Evolutionary conservation across 192 early-diverging fungal genomes (phyloP).

Genomic region (Umbelopsis sp.): DNA sequence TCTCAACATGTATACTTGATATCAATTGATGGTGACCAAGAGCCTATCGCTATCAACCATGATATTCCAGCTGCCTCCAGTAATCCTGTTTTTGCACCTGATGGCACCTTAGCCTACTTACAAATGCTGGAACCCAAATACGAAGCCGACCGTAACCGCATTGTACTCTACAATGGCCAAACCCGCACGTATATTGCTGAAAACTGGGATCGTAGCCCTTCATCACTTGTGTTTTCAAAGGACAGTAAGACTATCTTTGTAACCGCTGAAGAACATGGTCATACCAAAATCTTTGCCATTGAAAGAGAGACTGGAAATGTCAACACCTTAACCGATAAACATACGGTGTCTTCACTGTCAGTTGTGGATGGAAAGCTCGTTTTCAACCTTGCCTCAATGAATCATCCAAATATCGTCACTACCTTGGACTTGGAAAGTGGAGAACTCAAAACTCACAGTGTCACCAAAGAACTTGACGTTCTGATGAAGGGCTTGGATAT

Average conservation of each 20-base stretch:
- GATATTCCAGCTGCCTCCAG: slow-evolving; percentile 59
- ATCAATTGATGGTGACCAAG: slow-evolving; percentile 44
- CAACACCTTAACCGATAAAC: slow-evolving; percentile 47
- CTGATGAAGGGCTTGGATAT: slow-evolving; percentile 45
- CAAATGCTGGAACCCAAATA: slow-evolving; percentile 74
- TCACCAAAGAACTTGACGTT: slow-evolving; percentile 47
- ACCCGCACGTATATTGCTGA: slow-evolving; percentile 47
- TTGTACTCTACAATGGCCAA: slow-evolving; percentile 55
- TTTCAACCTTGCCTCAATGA: slow-evolving; percentile 48
- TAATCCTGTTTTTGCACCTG: slow-evolving; percentile 64
- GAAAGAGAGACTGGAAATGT: slow-evolving; percentile 52
- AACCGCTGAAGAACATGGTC: slow-evolving; percentile 68
- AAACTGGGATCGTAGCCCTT: slow-evolving; percentile 66
- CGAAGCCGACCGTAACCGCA: slow-evolving; percentile 77
- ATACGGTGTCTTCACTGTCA: slow-evolving; percentile 47
- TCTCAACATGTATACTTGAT: slow-evolving; percentile 72
- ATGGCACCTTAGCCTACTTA: slow-evolving; percentile 71
- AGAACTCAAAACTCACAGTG: not conserved
- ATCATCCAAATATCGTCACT: slow-evolving; percentile 41
- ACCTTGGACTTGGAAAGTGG: slow-evolving; percentile 29
- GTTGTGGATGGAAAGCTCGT: slow-evolving; percentile 45
- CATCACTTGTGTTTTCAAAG: slow-evolving; percentile 57
- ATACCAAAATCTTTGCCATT: slow-evolving; percentile 64
- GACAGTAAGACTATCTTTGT: slow-evolving; percentile 58
- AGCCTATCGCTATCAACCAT: slow-evolving; percentile 47